A percentile compares a stretch with the other conserved stretches of the same genome.
phyloP scores from a whole-genome alignment of 164 flowering plant species.

The Euptelea pleiosperma region DNA sequence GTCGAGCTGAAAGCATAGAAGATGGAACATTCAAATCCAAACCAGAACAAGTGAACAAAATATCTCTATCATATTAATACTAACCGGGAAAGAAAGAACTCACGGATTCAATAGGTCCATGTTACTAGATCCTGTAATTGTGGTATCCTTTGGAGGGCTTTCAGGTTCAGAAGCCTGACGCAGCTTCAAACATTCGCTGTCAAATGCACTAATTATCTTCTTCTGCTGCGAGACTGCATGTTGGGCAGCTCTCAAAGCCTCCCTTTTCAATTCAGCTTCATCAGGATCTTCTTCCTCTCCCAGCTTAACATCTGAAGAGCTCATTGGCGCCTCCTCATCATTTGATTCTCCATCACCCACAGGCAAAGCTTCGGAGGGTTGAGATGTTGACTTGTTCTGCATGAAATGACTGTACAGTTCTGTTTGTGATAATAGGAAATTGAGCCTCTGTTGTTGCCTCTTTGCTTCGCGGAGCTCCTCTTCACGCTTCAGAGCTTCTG shows the following conservation, averaged over 20 bases:
- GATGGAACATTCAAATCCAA: slow-evolving; percentile 1
- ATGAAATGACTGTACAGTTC: slow-evolving; percentile 96
- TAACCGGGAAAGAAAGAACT: slow-evolving; percentile 22
- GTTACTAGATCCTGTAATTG: slow-evolving; percentile 69
- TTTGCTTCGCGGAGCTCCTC: slow-evolving; percentile 95
- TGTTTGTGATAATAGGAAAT: slow-evolving; percentile 88
- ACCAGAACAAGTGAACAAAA: neutral
- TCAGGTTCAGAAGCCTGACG: slow-evolving; percentile 64
- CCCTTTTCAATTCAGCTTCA: slow-evolving; percentile 77
- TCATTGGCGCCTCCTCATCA: slow-evolving; percentile 28
- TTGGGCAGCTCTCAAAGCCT: slow-evolving; percentile 87
- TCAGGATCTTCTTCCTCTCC: slow-evolving; percentile 74
- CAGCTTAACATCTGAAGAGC: slow-evolving; percentile 32
- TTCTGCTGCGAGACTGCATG: slow-evolving; percentile 94
- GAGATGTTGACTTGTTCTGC: slow-evolving; percentile 76
- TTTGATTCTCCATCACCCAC: slow-evolving; percentile 37
- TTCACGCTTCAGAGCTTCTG: slow-evolving; percentile 90
- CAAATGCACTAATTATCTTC: slow-evolving; percentile 80
- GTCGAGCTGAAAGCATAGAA: slow-evolving; percentile 66
- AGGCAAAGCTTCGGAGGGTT: slow-evolving; percentile 55
- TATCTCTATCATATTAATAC: too few species aligned
- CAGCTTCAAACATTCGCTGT: slow-evolving; percentile 69
- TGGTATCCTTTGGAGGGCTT: slow-evolving; percentile 37
- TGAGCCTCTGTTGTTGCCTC: slow-evolving; percentile 94
- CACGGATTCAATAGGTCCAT: slow-evolving; percentile 92